Evolutionary conservation across 2,329 filamentous ascomycete genomes (phyloP).

Genomic region (Xylaria sp.): DNA sequence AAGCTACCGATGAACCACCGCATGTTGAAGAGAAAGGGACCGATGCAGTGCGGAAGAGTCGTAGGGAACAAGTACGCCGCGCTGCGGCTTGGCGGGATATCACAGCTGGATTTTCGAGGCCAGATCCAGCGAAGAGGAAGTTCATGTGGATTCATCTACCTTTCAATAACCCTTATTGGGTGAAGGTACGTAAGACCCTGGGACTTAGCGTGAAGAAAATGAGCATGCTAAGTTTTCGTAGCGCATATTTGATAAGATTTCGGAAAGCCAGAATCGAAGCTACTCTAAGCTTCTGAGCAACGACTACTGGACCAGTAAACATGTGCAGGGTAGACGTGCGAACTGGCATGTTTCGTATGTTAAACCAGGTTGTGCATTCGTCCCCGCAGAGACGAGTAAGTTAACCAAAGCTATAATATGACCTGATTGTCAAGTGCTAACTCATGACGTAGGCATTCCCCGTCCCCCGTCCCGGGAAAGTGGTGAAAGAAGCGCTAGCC

Average conservation of each 20-base stretch:
- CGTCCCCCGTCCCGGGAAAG: slow-evolving; percentile 47
- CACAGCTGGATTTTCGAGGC: slow-evolving; percentile 56
- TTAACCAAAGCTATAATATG: slow-evolving; percentile 29
- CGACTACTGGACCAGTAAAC: slow-evolving; percentile 62
- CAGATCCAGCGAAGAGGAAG: slow-evolving; percentile 55
- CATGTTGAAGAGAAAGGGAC: slow-evolving; percentile 24
- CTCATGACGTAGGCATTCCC: slow-evolving; percentile 50
- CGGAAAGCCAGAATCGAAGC: slow-evolving; percentile 57
- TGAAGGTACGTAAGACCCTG: slow-evolving; percentile 57
- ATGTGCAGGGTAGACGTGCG: slow-evolving; percentile 60
- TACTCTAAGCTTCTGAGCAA: slow-evolving; percentile 57
- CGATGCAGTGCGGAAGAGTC: slow-evolving; percentile 20
- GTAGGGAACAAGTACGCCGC: slow-evolving; percentile 31
- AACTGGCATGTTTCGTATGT: slow-evolving; percentile 63
- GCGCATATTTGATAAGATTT: slow-evolving; percentile 56
- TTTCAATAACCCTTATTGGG: slow-evolving; percentile 68
- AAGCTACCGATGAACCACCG: neutral
- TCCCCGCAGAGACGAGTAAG: slow-evolving; percentile 52
- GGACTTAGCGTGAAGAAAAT: slow-evolving; percentile 28
- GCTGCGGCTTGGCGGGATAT: slow-evolving; percentile 47
- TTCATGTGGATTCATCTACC: slow-evolving; percentile 70
- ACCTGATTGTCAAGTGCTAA: slow-evolving; percentile 5
- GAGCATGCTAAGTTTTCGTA: slow-evolving; percentile 45
- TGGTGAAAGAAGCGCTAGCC: slow-evolving; percentile 46
- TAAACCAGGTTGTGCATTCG: slow-evolving; percentile 61